Base-by-base conservation (phyloP, 2,329 filamentous ascomycete genomes). In the Cladobotryum protrusum region DNA sequence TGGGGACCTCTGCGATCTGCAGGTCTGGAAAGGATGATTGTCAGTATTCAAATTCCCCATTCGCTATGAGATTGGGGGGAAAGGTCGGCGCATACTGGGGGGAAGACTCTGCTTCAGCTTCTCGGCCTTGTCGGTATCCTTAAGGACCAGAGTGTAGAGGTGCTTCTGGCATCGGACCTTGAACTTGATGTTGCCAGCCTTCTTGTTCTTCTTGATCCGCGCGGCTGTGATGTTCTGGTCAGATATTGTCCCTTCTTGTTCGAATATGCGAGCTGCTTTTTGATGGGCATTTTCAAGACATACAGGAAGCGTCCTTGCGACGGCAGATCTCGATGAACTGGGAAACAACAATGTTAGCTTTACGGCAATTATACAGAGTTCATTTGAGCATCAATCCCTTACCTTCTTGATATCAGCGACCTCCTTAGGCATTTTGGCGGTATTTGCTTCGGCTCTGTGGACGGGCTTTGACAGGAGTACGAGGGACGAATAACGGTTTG, bases 321-420 rank as follows among this genome's bases (percentile, higher is more conserved):
- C 92, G 87, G 86, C 89, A 96, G 84, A 99, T 96, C 87, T 97
- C 93, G 76, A 99, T 95, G 89, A 99, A 99, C 83, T 96, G 74
- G 73, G 52, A 50, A 52, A 15, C 73, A 73, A 54, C 51, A 53
- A 20, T 35, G 62, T 69, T 57, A 71, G 67, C 63, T 54, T 15
- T 15, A 11, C 43, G n/a, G 14, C 15, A 32, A 33, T 4, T 6
- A 7, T 36, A 11, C n/a, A 29, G 24, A 4, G 9, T 13, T 32
- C 15, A 17, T 29, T 9, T 13, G 14, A 8, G 24, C 11, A 35
- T 48, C 5, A 17, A 49, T 41, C 36, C 18, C 72, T 54, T 69
- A 85, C 82, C 77, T 83, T 79, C 80, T 99, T 97, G 84, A 97
- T 97, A 74, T 97, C 93, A 72, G 85, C 88, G 75, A 96, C 87